Base-by-base conservation (phyloP, 2,329 filamentous ascomycete species). In the Tolypocladium tropicale region DNA sequence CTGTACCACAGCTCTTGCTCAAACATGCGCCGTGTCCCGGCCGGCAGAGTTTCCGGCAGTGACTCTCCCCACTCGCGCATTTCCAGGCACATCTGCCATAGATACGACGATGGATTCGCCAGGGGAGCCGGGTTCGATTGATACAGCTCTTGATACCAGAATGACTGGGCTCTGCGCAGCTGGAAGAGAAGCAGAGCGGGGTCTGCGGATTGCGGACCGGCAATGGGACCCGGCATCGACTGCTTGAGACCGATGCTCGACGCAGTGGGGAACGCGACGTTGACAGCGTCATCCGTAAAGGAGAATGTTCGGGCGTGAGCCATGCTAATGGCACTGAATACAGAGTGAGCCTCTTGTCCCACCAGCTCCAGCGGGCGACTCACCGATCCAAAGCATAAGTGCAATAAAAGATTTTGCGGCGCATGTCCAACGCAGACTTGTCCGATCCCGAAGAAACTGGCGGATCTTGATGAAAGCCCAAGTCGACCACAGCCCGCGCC, bases 401-500 rank as follows among this genome's bases (percentile, higher is more conserved):
- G 66, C 89, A 95, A 70, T 95, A 91, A 66, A 95, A 97, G 2
- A 95, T 87, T 62, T 86, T 84, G 53, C 93, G 83, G 54, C 93
- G 83, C 58, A 90, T 77, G 62, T 96, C 89, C 14, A 96, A 74
- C 50, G 84, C 82, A 3, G 81, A 75, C 62, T 84, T 86, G 56
- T 90, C 84, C 12, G 85, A 79, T 32, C 83, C 74, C 18, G 87
- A 80, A 59, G 87, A 85, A 56, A 81, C 78, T 0, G 89, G 86
- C 3, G 91, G 90, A 62, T 97, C 93, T 72, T 96, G 93, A 70
- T 97, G 94, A 57, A 95, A 85, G 9, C 94, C 94, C 33, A 96
- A 75, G 72, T 99, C 94, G 25, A 96, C 82, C 66, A 93, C 85
- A 6, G 91, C 89, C 57, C 93, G 84, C 43, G 89, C 89, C 7